phyloP scores from a whole-genome alignment of 1,284 basidiomycete genomes.

The Sporisorium graminicola region DNA sequence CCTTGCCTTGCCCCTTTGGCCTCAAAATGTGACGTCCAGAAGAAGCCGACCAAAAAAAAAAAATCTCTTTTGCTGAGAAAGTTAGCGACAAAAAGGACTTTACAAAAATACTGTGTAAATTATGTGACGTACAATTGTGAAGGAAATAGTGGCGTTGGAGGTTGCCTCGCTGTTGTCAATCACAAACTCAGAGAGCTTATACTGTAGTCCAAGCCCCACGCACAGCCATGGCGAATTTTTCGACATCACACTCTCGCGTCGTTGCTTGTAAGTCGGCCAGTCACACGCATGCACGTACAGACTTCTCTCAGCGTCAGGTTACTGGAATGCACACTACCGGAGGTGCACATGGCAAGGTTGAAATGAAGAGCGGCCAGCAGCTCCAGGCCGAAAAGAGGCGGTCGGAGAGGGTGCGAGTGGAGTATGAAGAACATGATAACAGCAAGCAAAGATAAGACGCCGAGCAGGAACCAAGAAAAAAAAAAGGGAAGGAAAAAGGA shows the following conservation, averaged over 20 bases:
- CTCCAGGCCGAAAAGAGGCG: background rate
- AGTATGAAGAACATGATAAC: background rate
- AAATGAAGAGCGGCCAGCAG: conserved; percentile 4
- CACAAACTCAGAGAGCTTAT: conserved; percentile 7
- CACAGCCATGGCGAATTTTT: background rate
- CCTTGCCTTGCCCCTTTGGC: no score
- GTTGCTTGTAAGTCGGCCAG: background rate
- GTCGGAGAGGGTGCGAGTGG: background rate
- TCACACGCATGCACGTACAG: background rate
- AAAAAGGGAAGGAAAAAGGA: background rate
- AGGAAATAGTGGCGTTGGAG: background rate
- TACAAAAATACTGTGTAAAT: background rate
- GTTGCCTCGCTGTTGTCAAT: conserved; percentile 9
- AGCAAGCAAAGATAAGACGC: background rate
- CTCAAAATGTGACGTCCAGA: background rate
- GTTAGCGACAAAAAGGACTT: background rate
- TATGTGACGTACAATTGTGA: background rate
- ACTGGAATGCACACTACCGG: background rate
- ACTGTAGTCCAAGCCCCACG: background rate
- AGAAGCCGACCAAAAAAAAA: background rate
- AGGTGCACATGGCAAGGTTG: conserved; percentile 3
- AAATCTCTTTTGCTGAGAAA: background rate
- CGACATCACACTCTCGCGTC: background rate
- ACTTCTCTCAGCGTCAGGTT: background rate
- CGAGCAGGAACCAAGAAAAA: background rate